Evolutionary conservation across 2,329 filamentous ascomycete genomes (phyloP).

Genomic region (Thelonectria olida): DNA sequence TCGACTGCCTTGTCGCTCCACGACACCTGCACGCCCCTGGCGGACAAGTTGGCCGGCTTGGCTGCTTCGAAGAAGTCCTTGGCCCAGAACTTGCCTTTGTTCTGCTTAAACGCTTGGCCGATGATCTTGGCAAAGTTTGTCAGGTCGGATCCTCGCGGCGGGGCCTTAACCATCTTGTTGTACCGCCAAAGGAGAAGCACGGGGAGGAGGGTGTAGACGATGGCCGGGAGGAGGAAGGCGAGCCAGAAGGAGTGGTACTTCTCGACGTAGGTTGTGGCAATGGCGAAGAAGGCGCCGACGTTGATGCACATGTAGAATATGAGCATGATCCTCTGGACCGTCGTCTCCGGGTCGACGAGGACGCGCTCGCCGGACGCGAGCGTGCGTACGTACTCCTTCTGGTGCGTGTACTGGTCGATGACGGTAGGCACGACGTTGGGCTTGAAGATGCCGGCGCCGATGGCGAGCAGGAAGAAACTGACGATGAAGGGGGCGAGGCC

Average conservation of each 20-base stretch:
- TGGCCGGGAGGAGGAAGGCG: conserved; percentile 46
- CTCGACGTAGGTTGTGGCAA: conserved; percentile 62
- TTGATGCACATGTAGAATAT: conserved; percentile 69
- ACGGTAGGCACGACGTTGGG: conserved; percentile 75
- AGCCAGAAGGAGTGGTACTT: conserved; percentile 62
- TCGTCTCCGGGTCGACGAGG: conserved; percentile 74
- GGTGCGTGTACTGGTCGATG: conserved; percentile 70
- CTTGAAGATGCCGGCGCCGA: conserved; percentile 78
- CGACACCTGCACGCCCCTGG: conserved; percentile 57
- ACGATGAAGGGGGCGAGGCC: conserved; percentile 68
- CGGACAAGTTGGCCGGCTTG: conserved; percentile 61
- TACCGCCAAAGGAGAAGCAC: conserved; percentile 65
- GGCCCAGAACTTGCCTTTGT: conserved; percentile 52
- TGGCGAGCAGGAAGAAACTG: conserved; percentile 60
- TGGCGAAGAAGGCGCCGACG: conserved; percentile 61
- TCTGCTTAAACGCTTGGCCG: conserved; percentile 40
- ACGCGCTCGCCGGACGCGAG: conserved; percentile 68
- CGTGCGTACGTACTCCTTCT: conserved; percentile 47
- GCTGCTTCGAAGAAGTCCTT: conserved; percentile 63
- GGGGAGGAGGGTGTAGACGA: conserved; percentile 69
- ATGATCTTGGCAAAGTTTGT: conserved; percentile 57
- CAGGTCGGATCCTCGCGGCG: conserved; percentile 73
- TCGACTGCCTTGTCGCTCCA: conserved; percentile 75
- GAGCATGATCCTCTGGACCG: conserved; percentile 72
- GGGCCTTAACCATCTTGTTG: conserved; percentile 63